phyloP scores from a whole-genome alignment of 2,329 filamentous ascomycete species.

The Zasmidium angulare region DNA sequence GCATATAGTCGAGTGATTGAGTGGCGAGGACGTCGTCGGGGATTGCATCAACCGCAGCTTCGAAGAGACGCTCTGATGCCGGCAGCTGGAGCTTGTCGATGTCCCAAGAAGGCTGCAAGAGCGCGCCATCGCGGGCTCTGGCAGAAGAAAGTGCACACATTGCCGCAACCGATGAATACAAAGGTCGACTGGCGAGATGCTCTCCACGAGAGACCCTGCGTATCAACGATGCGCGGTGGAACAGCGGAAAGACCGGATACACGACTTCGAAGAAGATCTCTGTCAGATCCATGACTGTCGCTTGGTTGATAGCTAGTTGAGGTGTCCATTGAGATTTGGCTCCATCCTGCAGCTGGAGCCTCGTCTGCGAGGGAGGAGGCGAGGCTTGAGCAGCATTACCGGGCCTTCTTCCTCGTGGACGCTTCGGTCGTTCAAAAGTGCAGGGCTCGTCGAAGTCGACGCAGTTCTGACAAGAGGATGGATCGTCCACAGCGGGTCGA shows the following conservation, averaged over 20 bases:
- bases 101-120: slow-evolving; percentile 34
- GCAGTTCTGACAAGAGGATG: too few relatives aligned
- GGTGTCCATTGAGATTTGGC: too few relatives aligned
- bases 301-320: too few relatives aligned
- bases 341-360: too few relatives aligned
- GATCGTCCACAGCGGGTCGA: too few relatives aligned
- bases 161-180: slow-evolving; percentile 55
- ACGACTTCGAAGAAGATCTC: slow-evolving; percentile 55
- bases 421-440: too few relatives aligned
- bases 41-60: slow-evolving; percentile 44
- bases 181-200: slow-evolving; percentile 44
- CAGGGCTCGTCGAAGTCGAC: too few relatives aligned
- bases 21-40: slow-evolving; percentile 39
- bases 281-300: too few relatives aligned
- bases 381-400: too few relatives aligned
- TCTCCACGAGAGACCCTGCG: slow-evolving; percentile 42
- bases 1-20: slow-evolving; percentile 43
- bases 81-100: slow-evolving; percentile 11
- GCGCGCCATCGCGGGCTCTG: slow-evolving; percentile 51
- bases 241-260: slow-evolving; percentile 56
- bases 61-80: slow-evolving; percentile 46
- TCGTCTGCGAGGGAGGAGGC: too few relatives aligned
- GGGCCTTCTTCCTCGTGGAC: too few relatives aligned
- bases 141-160: slow-evolving; percentile 52
- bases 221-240: slow-evolving; percentile 49